Evolutionary conservation across 805 yeast species (phyloP).

Genomic region (Jamesozyma lodderae): DNA sequence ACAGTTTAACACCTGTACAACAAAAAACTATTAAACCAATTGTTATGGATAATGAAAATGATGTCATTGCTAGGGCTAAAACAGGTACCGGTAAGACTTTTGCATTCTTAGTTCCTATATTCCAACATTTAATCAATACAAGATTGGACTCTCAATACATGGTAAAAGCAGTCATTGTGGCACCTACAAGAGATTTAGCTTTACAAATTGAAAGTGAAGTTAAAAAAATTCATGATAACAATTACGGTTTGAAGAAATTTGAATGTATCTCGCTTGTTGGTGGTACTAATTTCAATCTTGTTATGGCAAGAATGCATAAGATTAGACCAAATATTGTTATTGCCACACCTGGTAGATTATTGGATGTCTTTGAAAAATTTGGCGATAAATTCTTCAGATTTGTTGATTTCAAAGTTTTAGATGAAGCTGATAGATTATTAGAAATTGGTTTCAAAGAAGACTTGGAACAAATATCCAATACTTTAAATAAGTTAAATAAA

Average conservation of each 20-base stretch:
- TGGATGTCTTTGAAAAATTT: slow-evolving; percentile 45
- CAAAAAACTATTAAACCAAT: slow-evolving; percentile 51
- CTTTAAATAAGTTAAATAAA: slow-evolving; percentile 32
- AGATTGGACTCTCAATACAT: slow-evolving; percentile 26
- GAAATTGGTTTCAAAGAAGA: slow-evolving; percentile 72
- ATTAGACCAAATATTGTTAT: slow-evolving; percentile 52
- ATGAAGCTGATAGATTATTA: slow-evolving; percentile 85
- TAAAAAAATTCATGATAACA: slow-evolving; percentile 34
- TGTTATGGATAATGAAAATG: slow-evolving; percentile 35
- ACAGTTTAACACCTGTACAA: slow-evolving; percentile 60
- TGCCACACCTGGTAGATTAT: slow-evolving; percentile 84
- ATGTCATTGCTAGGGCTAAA: slow-evolving; percentile 80
- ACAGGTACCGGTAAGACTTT: slow-evolving; percentile 95
- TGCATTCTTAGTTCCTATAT: slow-evolving; percentile 75
- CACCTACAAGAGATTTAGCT: slow-evolving; percentile 91
- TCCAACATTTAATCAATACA: slow-evolving; percentile 43
- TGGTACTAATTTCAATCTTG: slow-evolving; percentile 40
- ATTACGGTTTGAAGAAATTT: slow-evolving; percentile 24
- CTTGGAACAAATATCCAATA: slow-evolving; percentile 47
- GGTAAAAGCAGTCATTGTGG: slow-evolving; percentile 58
- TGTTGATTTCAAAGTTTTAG: slow-evolving; percentile 62
- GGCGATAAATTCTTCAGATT: slow-evolving; percentile 40
- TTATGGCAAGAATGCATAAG: slow-evolving; percentile 31
- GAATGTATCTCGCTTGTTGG: slow-evolving; percentile 56
- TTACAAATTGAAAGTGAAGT: slow-evolving; percentile 67